Conservation (phyloP, 345 rosid genomes). For the Mangifera indica region DNA sequence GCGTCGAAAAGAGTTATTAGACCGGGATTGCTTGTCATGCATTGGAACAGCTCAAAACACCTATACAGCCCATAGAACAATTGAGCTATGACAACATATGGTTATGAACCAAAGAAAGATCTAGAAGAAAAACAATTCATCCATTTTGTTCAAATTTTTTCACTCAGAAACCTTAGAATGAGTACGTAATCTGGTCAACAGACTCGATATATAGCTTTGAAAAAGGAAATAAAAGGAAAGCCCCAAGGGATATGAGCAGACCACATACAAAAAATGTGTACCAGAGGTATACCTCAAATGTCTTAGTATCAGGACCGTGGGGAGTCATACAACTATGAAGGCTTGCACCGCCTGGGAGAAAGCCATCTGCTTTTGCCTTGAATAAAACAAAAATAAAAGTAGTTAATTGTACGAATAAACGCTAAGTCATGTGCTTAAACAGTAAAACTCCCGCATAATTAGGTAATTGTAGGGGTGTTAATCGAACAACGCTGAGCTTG, state of each 20-base stretch:
- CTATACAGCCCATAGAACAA: background rate
- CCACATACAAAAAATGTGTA: background rate
- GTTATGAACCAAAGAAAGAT: background rate
- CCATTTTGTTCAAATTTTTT: background rate
- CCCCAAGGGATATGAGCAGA: background rate
- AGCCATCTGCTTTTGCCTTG: constrained; percentile 96
- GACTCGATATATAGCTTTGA: too few species aligned
- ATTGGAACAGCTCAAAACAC: background rate
- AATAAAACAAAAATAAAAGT: background rate
- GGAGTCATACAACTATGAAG: constrained; percentile 99
- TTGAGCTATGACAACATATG: background rate
- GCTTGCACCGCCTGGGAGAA: constrained; percentile 91
- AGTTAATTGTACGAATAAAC: background rate
- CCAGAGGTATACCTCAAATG: constrained; percentile 60
- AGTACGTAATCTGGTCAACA: background rate
- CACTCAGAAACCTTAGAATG: background rate
- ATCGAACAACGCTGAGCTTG: too few species aligned
- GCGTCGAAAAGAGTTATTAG: constrained; percentile 15
- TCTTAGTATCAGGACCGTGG: constrained; percentile 93
- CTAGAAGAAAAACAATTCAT: too few species aligned
- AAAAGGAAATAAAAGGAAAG: background rate
- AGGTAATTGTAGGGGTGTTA: too few species aligned
- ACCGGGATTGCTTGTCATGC: background rate
- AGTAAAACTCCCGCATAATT: background rate
- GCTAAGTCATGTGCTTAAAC: background rate